These are phyloP conservation scores for Eragrostis tef DNA, from an alignment of 202 grass and related monocot species.

Conservation along the genomic window DNA sequence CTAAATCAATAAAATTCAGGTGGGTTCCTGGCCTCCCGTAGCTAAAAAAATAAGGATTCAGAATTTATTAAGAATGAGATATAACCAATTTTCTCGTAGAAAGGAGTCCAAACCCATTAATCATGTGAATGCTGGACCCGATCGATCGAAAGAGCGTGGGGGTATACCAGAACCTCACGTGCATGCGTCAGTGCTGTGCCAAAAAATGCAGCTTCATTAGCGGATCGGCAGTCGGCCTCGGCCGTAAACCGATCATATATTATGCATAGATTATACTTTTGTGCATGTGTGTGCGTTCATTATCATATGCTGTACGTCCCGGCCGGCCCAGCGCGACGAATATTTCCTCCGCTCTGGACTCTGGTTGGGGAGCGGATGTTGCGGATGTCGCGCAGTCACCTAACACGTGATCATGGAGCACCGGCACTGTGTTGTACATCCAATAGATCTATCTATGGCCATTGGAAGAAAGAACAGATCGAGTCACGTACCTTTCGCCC, in stretches of 20 bases:
- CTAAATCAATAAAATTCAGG: too few relatives aligned
- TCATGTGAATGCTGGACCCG: conserved; percentile 6
- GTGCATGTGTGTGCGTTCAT: conserved; percentile 22
- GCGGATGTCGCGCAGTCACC: conserved; percentile 32
- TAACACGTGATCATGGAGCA: conserved; percentile 28
- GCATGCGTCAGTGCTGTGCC: not conserved
- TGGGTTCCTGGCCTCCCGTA: too few relatives aligned
- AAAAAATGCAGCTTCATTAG: not conserved
- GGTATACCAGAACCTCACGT: not conserved
- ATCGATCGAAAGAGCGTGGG: not conserved
- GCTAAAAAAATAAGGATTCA: too few relatives aligned
- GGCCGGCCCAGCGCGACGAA: not conserved
- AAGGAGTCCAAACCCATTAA: not conserved
- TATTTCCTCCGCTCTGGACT: conserved; percentile 39
- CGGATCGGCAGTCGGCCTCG: not conserved
- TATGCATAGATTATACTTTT: not conserved
- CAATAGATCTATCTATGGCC: not conserved
- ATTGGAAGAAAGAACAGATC: not conserved
- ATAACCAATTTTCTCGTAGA: not conserved
- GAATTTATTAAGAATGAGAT: too few relatives aligned
- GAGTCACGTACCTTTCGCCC: conserved; percentile 1
- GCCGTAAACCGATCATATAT: not conserved
- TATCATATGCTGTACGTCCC: not conserved
- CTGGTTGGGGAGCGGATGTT: conserved; percentile 30
- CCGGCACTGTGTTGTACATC: not conserved